Conservation (phyloP, 1,139 yeast species). For the Geotrichum cucujoidarum region DNA sequence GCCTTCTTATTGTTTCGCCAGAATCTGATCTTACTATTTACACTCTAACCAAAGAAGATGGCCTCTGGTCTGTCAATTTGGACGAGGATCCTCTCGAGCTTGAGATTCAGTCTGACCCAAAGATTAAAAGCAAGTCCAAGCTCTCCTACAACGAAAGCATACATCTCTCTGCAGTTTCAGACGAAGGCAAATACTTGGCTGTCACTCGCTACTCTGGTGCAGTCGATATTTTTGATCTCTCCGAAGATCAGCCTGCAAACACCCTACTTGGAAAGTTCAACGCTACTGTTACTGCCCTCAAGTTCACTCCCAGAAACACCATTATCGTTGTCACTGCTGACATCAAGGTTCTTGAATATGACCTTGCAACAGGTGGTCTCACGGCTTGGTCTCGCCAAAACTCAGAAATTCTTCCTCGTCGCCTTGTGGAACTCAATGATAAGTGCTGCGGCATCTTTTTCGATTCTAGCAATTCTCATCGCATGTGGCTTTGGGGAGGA, state of each 20-base stretch:
- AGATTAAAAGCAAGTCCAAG: slow-evolving; percentile 33
- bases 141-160: slow-evolving; percentile 41
- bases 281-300: slow-evolving; percentile 58
- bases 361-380: slow-evolving; percentile 38
- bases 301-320: slow-evolving; percentile 49
- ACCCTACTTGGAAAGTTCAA: slow-evolving; percentile 46
- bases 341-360: slow-evolving; percentile 67
- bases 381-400: slow-evolving; percentile 80
- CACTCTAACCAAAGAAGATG: slow-evolving; percentile 34
- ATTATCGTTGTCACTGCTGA: slow-evolving; percentile 68
- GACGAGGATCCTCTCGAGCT: slow-evolving; percentile 18
- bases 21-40: slow-evolving; percentile 60
- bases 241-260: not conserved
- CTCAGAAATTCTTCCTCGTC: slow-evolving; percentile 67
- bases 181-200: slow-evolving; percentile 45
- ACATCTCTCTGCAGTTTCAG: slow-evolving; percentile 48
- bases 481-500: slow-evolving; percentile 84
- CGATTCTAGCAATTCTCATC: slow-evolving; percentile 38
- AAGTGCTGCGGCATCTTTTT: slow-evolving; percentile 69
- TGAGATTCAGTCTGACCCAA: slow-evolving; percentile 31
- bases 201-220: slow-evolving; percentile 61
- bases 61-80: slow-evolving; percentile 13
- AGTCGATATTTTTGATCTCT: slow-evolving; percentile 50
- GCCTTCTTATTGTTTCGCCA: slow-evolving; percentile 54
- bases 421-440: slow-evolving; percentile 55